Evolutionary conservation across 2,329 filamentous ascomycete species (phyloP).

Genomic region (Sporothrix euskadiensis): DNA sequence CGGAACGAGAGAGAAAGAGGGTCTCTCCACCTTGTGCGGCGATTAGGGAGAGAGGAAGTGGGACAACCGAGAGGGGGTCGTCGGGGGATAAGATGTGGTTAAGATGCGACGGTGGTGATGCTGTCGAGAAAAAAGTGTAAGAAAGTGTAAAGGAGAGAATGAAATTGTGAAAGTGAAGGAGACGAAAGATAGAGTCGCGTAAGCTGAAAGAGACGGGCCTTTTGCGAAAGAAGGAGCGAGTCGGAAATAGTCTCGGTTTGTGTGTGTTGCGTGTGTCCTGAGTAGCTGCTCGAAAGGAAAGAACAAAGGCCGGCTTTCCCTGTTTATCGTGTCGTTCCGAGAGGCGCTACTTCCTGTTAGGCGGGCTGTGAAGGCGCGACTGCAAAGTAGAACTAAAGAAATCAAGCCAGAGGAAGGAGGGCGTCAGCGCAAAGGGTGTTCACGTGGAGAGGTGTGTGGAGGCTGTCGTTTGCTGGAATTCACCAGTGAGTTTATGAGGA

Average conservation of each 20-base stretch:
- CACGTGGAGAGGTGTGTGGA: constrained; percentile 27
- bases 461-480: constrained; percentile 24
- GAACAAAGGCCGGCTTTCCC: constrained; percentile 13
- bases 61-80: not conserved
- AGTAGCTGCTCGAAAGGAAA: not conserved
- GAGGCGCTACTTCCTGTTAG: constrained; percentile 20
- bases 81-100: not conserved
- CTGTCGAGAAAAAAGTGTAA: not conserved
- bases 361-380: constrained; percentile 5
- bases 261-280: not conserved
- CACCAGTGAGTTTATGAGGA: not conserved
- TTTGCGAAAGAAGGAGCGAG: constrained; percentile 8
- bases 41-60: not conserved
- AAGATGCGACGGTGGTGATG: not conserved
- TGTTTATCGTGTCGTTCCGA: constrained; percentile 21
- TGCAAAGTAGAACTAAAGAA: not conserved
- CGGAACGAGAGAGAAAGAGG: not conserved
- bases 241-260: not conserved
- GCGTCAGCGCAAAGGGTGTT: not conserved
- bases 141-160: not conserved
- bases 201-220: not conserved
- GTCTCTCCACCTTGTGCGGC: constrained; percentile 21
- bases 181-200: not conserved
- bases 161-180: not conserved
- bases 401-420: not conserved